These are phyloP conservation scores for Neoascochyta sp. DNA, from an alignment of 2,329 filamentous ascomycete species.

Conservation along the genomic window DNA sequence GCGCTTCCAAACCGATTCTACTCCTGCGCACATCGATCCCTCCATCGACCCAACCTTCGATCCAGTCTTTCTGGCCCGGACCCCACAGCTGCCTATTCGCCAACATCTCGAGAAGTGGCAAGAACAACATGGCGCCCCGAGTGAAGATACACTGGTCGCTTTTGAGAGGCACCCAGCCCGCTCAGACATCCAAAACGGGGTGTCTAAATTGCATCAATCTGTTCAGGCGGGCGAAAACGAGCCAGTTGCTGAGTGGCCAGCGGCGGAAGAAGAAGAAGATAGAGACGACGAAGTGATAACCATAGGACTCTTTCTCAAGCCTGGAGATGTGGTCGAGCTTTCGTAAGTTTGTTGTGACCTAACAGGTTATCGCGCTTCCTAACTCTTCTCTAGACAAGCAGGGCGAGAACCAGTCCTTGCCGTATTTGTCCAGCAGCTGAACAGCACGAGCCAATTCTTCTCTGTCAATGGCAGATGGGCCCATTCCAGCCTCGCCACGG, in stretches of 20 bases:
- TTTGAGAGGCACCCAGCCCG: constrained; percentile 29
- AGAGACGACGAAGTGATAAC: constrained; percentile 33
- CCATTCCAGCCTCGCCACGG: constrained; percentile 33
- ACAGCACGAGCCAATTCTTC: constrained; percentile 46
- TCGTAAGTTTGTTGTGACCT: constrained; percentile 14
- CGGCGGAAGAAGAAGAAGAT: too few species aligned
- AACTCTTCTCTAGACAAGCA: constrained; percentile 12
- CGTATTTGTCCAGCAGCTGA: constrained; percentile 47
- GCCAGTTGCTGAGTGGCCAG: too few species aligned
- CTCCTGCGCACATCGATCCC: constrained; percentile 5
- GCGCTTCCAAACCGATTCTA: constrained; percentile 11
- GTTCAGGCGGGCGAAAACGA: too few species aligned
- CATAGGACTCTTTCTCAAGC: constrained; percentile 38
- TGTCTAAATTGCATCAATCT: constrained; percentile 16
- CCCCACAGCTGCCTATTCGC: constrained; percentile 19
- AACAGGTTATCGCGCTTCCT: not conserved
- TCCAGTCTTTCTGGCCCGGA: constrained; percentile 12
- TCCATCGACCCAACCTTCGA: constrained; percentile 11
- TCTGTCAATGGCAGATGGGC: constrained; percentile 50
- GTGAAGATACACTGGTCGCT: constrained; percentile 25
- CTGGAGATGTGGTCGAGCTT: constrained; percentile 51
- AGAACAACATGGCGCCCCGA: constrained; percentile 35
- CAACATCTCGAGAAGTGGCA: constrained; percentile 44
- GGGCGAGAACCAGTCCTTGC: constrained; percentile 44
- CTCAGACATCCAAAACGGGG: constrained; percentile 21